Conservation (phyloP, 176 grass and related monocot species). For the Triticum urartu region DNA sequence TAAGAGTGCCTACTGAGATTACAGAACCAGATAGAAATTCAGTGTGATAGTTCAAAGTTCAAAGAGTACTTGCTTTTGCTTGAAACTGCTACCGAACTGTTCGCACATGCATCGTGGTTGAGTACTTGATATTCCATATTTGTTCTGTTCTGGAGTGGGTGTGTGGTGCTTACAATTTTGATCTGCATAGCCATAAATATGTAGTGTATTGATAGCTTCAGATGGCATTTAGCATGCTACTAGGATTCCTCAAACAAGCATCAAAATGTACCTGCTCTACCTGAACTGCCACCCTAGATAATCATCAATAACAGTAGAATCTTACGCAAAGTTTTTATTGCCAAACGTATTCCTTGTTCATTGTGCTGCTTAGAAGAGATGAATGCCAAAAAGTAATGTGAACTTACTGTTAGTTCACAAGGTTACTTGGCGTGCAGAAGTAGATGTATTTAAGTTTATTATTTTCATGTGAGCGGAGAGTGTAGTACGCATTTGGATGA, state of each 20-base stretch:
- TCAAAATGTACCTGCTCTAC: background rate
- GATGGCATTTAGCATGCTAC: background rate
- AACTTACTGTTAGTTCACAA: background rate
- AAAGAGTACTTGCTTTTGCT: constrained; percentile 55
- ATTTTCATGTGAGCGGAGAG: background rate
- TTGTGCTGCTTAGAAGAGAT: background rate
- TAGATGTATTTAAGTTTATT: background rate
- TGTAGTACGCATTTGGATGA: background rate
- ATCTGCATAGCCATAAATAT: background rate
- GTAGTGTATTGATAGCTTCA: too few relatives aligned
- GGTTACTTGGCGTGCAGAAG: background rate
- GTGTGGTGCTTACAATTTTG: background rate
- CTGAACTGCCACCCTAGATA: background rate
- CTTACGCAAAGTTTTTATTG: background rate
- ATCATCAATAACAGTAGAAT: background rate
- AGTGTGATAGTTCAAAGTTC: constrained; percentile 54
- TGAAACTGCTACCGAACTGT: background rate
- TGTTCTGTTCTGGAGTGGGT: background rate
- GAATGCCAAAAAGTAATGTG: background rate
- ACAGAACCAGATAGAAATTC: constrained; percentile 76
- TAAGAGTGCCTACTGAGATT: constrained; percentile 86
- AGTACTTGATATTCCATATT: background rate
- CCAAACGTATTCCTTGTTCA: background rate
- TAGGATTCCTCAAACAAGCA: background rate
- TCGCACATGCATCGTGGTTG: background rate